Base-by-base conservation (phyloP, 1,139 yeast genomes). In the Nakaseomyces glabratus region DNA sequence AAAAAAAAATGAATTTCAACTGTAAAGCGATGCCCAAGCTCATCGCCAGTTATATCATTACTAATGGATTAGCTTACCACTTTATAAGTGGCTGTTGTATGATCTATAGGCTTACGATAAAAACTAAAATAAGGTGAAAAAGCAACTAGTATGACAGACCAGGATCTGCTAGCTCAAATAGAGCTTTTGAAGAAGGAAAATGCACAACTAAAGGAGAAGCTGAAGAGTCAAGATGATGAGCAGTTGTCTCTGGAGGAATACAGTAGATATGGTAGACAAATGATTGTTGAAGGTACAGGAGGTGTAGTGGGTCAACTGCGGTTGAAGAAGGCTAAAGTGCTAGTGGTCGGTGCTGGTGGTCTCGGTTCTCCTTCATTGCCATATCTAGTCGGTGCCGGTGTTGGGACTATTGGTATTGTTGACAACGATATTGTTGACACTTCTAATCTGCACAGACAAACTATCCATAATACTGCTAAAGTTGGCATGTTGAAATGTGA, bases 311-410 rank as follows among this genome's bases (percentile, higher is more conserved):
- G 76, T 3, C 98, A 93, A 53, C 41, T 68, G 4, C 62, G 59
- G 31, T 60, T 93, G 33, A 77, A 76, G 46, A 45, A 56, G 0
- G 43, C 90, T 1, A 70, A 64, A 31, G 70, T 86, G 0, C 60
- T 90, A 20, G 90, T 93, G 0, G 69, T 93, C 6, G 99, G 99
- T 1, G 96, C 96, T 0, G 99, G 98, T 9, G 99, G 99, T 0
- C 66, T 93, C 8, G 98, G 98, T 0, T 81, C 94, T 46, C 97
- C 98, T 1, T 93, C 93, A 0, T 59, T 90, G 33, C 69, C 82
- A 24, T 93, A 93, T 52, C 61, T 93, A 3, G 76, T 80, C 0
- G 95, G 93, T 0, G 82, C 95, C 0, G 98, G 99, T 2, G 63
- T 90, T 3, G 97, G 97, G 1, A 58, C 62, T 2, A 66, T 90